phyloP scores from a whole-genome alignment of 2,329 filamentous ascomycete species.

The Fusarium duplospermum region DNA sequence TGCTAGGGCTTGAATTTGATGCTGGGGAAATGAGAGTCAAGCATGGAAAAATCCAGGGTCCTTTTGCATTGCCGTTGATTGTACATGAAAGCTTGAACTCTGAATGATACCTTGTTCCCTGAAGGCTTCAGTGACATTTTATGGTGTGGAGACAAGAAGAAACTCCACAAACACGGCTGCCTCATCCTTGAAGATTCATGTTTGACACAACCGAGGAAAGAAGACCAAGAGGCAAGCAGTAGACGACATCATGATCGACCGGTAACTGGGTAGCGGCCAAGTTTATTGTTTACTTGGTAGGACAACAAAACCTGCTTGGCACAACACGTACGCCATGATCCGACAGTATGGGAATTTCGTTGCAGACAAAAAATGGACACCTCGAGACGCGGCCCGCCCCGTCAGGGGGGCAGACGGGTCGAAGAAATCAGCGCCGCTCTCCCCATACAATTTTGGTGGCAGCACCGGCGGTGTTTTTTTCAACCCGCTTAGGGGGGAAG shows the following conservation, averaged over 20 bases:
- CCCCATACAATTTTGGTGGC: no score
- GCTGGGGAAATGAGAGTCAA: background rate
- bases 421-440: no score
- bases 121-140: background rate
- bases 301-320: constrained; percentile 1
- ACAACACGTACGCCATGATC: background rate
- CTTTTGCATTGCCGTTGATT: constrained; percentile 26
- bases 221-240: background rate
- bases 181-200: constrained; percentile 2
- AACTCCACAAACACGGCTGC: constrained; percentile 4
- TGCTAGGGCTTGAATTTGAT: background rate
- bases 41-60: background rate
- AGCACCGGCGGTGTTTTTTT: no score
- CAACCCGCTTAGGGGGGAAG: no score
- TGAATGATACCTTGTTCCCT: constrained; percentile 25
- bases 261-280: background rate
- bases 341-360: constrained; percentile 1
- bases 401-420: no score
- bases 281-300: background rate
- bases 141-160: background rate
- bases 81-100: constrained; percentile 6
- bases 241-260: background rate
- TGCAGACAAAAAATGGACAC: constrained; percentile 3
- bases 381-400: background rate
- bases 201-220: background rate